These are phyloP conservation scores for Nemania diffusa DNA, from an alignment of 2,329 filamentous ascomycete species.

Conservation along the genomic window DNA sequence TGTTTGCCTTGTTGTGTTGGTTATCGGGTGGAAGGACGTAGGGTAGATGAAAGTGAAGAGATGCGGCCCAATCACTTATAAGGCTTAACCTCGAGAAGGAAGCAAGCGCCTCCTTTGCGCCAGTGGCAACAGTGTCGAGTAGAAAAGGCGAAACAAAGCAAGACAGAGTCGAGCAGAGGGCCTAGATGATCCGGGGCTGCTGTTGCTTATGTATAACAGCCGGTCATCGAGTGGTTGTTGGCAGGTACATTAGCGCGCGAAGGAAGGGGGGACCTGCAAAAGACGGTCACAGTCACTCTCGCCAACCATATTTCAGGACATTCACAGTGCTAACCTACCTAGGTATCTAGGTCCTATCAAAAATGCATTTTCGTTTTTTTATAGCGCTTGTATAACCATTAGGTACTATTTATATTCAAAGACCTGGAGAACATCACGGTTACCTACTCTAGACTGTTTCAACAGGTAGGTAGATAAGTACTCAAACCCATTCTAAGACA, in stretches of 20 bases:
- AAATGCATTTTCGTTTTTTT: no score
- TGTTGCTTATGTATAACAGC: conserved; percentile 12
- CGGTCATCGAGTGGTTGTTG: not conserved
- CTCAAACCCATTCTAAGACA: no score
- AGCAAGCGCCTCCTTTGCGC: conserved; percentile 15
- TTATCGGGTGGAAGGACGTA: not conserved
- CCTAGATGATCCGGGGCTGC: conserved; percentile 12
- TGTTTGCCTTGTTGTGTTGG: not conserved
- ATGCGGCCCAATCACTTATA: not conserved
- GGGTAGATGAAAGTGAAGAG: not conserved
- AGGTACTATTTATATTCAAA: no score
- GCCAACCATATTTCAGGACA: not conserved
- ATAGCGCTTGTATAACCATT: no score
- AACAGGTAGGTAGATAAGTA: no score
- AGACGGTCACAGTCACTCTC: not conserved
- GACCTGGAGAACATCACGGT: no score
- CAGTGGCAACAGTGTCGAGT: conserved; percentile 7
- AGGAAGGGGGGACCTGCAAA: not conserved
- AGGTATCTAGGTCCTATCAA: no score
- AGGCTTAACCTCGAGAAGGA: not conserved
- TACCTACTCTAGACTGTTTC: no score
- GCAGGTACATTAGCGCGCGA: not conserved
- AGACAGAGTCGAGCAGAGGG: not conserved
- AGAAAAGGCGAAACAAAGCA: conserved; percentile 6
- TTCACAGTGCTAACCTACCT: not conserved